Evolutionary conservation across 768 basidiomycete genomes (phyloP), one percentile per base, ranked within the genome.

Genomic region (Mycena alexandri): DNA sequence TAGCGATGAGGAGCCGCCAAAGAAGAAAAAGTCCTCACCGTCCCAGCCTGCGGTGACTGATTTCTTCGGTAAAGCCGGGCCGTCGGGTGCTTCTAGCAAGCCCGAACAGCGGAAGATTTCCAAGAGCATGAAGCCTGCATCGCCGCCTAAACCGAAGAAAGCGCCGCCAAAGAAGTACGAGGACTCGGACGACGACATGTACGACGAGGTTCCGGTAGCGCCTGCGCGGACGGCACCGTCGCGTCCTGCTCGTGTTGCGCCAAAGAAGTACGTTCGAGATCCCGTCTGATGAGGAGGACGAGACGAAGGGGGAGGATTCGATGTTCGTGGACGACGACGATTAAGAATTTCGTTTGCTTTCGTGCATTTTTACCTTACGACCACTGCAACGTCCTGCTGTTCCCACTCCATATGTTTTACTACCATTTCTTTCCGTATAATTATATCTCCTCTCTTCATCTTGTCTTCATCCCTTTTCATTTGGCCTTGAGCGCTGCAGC

Each of bases 261-360:
- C 82, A 59, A 89, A 88, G 83, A 88, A 89, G 69, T 92, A 89
- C 77, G 81, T 91, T n/a, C 13, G 90, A 91, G 71, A 81, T 90
- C 47, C 75, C 75, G 68, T 86, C 85, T 2, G 85, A 85, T 56
- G 82, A 84, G 50, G 85, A 84, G 5, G 83, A 83, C 16, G 84
- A 81, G 7, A 81, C 75, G 33, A 83, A 78, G 4, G 79, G 71
- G n/a, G 82, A 83, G 47, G 82, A 78, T 46, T 84, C 84, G 29
- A 79, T 86, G 81, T 87, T 87, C 72, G 76, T 76, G 12, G 81
- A 84, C 61, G 83, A 84, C 29, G 80, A 81, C 65, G 80, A 81
- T 70, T 68, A 63, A 50, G 59, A 33, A 21, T n/a, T 17, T 33
- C 43, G 29, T 44, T 44, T 36, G 29, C 55, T 61, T 58, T 46